Evolutionary conservation across 495 filamentous ascomycete genomes (phyloP).

Genomic region (Pseudomonodictys pantanalensis): DNA sequence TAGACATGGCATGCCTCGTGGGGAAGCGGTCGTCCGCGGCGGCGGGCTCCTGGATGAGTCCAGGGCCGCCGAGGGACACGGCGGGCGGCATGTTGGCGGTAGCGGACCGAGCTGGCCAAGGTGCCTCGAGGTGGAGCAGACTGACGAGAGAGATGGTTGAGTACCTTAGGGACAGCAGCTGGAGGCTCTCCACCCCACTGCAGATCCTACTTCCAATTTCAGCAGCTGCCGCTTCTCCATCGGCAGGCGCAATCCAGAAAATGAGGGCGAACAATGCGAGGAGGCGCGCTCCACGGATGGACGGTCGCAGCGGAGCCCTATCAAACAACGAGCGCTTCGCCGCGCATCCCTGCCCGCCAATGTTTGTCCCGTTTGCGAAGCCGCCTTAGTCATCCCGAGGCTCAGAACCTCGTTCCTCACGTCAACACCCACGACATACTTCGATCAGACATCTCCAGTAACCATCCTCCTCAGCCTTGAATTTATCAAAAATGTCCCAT

Average conservation of each 20-base stretch:
- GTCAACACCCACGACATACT: too few species aligned
- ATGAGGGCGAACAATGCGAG: conserved; percentile 1
- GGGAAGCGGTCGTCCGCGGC: neutral
- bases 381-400: conserved; percentile 12
- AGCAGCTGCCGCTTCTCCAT: conserved; percentile 32
- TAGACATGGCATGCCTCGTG: neutral
- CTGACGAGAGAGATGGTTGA: neutral
- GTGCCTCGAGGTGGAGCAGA: neutral
- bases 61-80: neutral
- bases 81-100: conserved; percentile 9
- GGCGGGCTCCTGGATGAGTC: neutral
- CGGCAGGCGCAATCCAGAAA: conserved; percentile 23
- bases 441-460: too few species aligned
- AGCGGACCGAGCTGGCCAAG: neutral
- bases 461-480: too few species aligned
- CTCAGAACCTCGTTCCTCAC: too few species aligned
- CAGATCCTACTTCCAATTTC: conserved; percentile 28
- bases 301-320: conserved; percentile 10
- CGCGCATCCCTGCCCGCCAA: neutral
- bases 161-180: conserved; percentile 28
- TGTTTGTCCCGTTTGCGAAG: neutral
- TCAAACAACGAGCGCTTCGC: conserved; percentile 8
- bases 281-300: conserved; percentile 3
- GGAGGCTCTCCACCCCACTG: conserved; percentile 24
- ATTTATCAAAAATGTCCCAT: too few species aligned